Conservation (phyloP, 805 yeast genomes). For the Saccharomycopsis sp. region DNA sequence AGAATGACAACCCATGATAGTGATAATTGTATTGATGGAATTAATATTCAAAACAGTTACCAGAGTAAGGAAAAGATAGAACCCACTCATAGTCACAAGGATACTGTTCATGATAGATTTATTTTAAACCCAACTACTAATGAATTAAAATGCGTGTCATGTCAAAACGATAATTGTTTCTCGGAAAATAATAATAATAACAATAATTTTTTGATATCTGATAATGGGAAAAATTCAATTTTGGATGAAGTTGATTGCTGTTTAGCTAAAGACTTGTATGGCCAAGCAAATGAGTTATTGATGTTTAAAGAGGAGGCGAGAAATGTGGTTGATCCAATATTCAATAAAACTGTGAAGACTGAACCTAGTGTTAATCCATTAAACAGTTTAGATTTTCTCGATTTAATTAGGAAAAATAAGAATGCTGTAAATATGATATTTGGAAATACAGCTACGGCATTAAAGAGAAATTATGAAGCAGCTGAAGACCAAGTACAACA, state of each 20-base stretch:
- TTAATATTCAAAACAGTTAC: background rate
- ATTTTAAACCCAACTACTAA: slow-evolving; percentile 18
- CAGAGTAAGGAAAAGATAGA: no score
- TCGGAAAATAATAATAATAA: background rate
- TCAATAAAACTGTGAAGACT: no score
- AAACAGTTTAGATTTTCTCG: no score
- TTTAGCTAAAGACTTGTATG: slow-evolving; percentile 1
- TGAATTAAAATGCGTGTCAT: slow-evolving; percentile 14
- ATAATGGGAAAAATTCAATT: background rate
- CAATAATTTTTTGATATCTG: background rate
- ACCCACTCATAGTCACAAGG: background rate
- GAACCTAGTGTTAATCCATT: no score
- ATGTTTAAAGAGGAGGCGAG: no score
- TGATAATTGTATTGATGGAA: slow-evolving; percentile 4
- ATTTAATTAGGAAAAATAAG: no score
- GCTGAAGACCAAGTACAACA: no score
- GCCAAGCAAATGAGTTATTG: no score
- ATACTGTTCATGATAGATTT: slow-evolving; percentile 13
- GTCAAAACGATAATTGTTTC: slow-evolving; percentile 11
- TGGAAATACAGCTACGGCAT: no score
- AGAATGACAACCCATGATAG: background rate
- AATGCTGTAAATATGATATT: no score
- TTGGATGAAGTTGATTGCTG: slow-evolving; percentile 1
- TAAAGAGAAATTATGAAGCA: no score
- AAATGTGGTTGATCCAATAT: no score